Evolutionary conservation across 208 protist species (phyloP), one percentile per base, ranked within the genome.

Genomic region (Spongospora subterranea): DNA sequence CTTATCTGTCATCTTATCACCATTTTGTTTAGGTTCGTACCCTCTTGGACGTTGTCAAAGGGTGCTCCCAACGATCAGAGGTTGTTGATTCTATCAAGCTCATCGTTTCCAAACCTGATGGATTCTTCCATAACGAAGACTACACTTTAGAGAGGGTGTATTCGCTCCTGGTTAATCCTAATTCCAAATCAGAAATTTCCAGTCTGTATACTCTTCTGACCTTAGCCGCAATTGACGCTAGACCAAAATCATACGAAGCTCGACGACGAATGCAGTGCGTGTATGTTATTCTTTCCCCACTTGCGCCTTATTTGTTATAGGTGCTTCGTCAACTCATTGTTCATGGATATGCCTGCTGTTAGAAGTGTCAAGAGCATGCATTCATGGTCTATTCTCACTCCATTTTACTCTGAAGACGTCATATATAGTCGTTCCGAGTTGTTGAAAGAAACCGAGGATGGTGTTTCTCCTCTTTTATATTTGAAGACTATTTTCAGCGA

Each of bases 341-440:
- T 90, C 88, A 93, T 93, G 92, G 90, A 92, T 0, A 91, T 92
- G 90, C 92, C 92, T 1, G 35, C 24, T n/a, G 50, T 90, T 32
- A 89, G 90, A 60, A 76, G 89, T 6, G 88, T 93, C 0, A 0
- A 0, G 0, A 0, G 39, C 45, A 92, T 92, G 88, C 46, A 90
- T 17, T 91, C 88, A 54, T 90, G 24, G 40, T 88, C 88, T 45
- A 89, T 88, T 29, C n/a, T 93, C 11, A 93, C 92, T 41, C 92
- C 92, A 45, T 93, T 92, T 39, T 92, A 89, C 35, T 92, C 92
- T 29, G 92, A 93, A 46, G 92, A 93, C 41, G 24, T 93, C n/a
- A 46, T 93, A 46, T 93, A 92, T 88, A 54, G 0, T 6, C 0
- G 29, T 13, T 64, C 90, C 0, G 90, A 93, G 89, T 88, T 93